Evolutionary conservation across 352 stramenopile species (phyloP), one percentile per base, ranked within the genome.

Genomic region (Phytophthora meadii): DNA sequence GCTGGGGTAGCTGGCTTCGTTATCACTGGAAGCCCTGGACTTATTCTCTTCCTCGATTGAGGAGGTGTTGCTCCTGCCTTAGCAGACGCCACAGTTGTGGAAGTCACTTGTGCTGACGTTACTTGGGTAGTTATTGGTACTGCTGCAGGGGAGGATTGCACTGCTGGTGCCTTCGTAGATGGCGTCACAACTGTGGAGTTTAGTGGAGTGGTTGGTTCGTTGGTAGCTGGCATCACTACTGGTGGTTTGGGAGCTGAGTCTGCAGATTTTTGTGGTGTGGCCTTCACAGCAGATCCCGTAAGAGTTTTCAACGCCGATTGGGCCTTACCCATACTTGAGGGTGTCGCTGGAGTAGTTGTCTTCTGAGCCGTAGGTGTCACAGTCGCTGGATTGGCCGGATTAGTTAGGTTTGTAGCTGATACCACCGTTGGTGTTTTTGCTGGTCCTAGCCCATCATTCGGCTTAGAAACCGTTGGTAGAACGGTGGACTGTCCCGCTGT

Each of bases 371-470:
- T 48, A 4, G 34, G 12, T 19, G 19, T 4, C 28, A 14, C 25
- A 42, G 27, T n/a, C 30, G 40, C 32, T 12, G 14, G 4, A 30
- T 4, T 55, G 2, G 25, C 32, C 27, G 44, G 68, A 32, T 50
- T 41, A 0, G 40, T n/a, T 15, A 10, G 12, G 15, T 27, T 27
- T 24, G 32, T 53, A 5, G 40, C n/a, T 30, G 28, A 32, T 34
- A 27, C 12, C 34, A 47, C 15, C 19, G 42, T 57, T 59, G 55
- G 9, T 19, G 12, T 17, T 61, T 57, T 45, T 57, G 41, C 30
- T 40, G 30, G 25, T 53, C 22, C 28, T 2, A n/a, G 46, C 30
- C 32, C 32, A 36, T 55, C 54, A 53, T 48, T 53, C 46, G 56
- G 1, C n/a, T 49, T 40, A 55, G 32, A 42, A 40, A 22, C 25